Evolutionary conservation across 208 protist species (phyloP), one percentile per base, ranked within the genome.

Genomic region (Crithidia thermophila): DNA sequence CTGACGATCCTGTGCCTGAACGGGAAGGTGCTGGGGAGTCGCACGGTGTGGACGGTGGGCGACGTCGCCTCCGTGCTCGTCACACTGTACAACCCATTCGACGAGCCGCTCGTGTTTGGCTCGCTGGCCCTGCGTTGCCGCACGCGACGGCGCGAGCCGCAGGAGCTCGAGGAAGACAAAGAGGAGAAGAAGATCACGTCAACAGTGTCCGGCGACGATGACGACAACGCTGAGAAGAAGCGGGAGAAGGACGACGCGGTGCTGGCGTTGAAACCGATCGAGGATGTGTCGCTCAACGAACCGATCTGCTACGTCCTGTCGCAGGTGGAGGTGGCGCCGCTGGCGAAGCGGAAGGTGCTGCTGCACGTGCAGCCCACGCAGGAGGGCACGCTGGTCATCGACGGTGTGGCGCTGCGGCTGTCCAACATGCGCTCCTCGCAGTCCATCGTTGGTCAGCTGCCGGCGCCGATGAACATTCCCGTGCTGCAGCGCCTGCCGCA

Each of bases 1-100:
- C 79, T 94, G 65, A 96, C 91, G 20, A 67, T 93, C 4, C 70
- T 96, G 39, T 87, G 77, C 47, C 74, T 96, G n/a, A 91, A 96
- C 67, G 88, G 88, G 20, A 77, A 81, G 25, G 64, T 80, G 37
- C 76, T 96, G 6, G 62, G 67, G 18, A 91, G 82, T 34, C 70
- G 86, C 28, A 84, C 91, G 2, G 87, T 96, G 64, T 96, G 91
- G 89, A 83, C 79, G 14, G 88, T 90, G 14, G 88, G 87, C 46
- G 87, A 89, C 59, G 88, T 92, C 34, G 84, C 85, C 28, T 81
- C 88, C 16, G 82, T 94, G n/a, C 71, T 80, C 25, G 25, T 94
- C 14, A 82, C 84, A 27, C 65, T 96, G 27, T 77, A 67, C 52
- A 96, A 96, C 65, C 91, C 88, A 1, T 82, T 93, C 46, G 68